Conservation (phyloP, 495 filamentous ascomycete genomes). For the Tetracladium setigerum region DNA sequence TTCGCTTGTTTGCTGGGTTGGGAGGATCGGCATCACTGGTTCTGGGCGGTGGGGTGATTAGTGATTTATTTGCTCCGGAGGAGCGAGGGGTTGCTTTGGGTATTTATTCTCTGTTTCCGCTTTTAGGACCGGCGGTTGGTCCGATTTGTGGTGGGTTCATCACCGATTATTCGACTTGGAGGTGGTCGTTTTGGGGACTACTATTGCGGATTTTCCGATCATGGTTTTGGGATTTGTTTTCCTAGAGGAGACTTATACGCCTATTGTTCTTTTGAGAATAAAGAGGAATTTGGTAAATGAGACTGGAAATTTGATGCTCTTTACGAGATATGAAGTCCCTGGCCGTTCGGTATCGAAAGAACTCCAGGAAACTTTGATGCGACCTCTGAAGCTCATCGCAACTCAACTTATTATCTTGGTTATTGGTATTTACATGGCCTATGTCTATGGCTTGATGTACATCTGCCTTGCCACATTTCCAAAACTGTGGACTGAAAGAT, state of each 20-base stretch:
- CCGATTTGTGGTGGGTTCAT: constrained; percentile 61
- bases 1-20: constrained; percentile 48
- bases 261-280: constrained; percentile 42
- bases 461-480: constrained; percentile 66
- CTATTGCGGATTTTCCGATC: constrained; percentile 42
- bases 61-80: constrained; percentile 53
- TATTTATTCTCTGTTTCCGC: constrained; percentile 54
- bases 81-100: constrained; percentile 56
- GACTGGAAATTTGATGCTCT: constrained; percentile 25
- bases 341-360: constrained; percentile 4
- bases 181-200: constrained; percentile 62
- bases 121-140: constrained; percentile 59
- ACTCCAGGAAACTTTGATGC: constrained; percentile 33
- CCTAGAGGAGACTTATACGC: constrained; percentile 42
- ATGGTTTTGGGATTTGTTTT: constrained; percentile 21
- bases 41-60: constrained; percentile 50
- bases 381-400: constrained; percentile 66
- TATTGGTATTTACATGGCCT: constrained; percentile 55
- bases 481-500: constrained; percentile 50
- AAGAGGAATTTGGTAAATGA: constrained; percentile 24
- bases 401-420: constrained; percentile 53
- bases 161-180: constrained; percentile 58
- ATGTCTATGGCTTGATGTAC: constrained; percentile 66
- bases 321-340: constrained; percentile 13
- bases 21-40: constrained; percentile 44